phyloP scores from a whole-genome alignment of 2,329 filamentous ascomycete genomes.

The Colletotrichum sidae region DNA sequence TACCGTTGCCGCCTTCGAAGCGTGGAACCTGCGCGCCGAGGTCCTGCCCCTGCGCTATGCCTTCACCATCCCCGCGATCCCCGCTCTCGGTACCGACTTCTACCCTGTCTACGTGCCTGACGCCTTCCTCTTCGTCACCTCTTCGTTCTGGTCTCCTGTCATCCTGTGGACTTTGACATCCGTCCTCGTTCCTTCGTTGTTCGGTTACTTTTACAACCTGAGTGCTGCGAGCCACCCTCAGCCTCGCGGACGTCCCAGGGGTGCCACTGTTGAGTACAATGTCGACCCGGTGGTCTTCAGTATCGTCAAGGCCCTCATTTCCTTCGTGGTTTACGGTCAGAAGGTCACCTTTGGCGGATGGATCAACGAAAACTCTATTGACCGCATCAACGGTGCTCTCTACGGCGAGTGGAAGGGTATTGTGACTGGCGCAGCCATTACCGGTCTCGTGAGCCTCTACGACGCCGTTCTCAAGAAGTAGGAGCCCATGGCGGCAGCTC shows the following conservation, averaged over 20 bases:
- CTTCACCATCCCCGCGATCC: constrained; percentile 76
- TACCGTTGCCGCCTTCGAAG: constrained; percentile 76
- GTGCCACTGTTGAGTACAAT: constrained; percentile 60
- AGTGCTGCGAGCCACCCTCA: constrained; percentile 63
- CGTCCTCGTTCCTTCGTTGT: constrained; percentile 74
- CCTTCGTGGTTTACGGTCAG: constrained; percentile 83
- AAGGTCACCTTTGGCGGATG: constrained; percentile 72
- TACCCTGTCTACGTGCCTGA: constrained; percentile 80
- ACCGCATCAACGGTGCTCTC: constrained; percentile 72
- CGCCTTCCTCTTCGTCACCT: constrained; percentile 80
- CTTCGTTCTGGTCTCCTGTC: constrained; percentile 86
- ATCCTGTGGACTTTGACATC: constrained; percentile 82
- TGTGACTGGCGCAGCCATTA: constrained; percentile 75
- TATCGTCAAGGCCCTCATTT: constrained; percentile 84
- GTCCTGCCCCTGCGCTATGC: constrained; percentile 79
- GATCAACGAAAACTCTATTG: constrained; percentile 69
- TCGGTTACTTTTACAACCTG: constrained; percentile 93
- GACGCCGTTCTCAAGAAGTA: constrained; percentile 81
- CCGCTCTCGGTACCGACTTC: constrained; percentile 65
- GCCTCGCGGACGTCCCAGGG: constrained; percentile 53
- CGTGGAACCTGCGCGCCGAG: constrained; percentile 74
- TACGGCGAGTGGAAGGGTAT: constrained; percentile 79
- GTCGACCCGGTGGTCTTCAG: constrained; percentile 93
- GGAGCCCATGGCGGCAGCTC: constrained; percentile 7
- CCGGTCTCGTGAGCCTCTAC: constrained; percentile 77